A percentile compares a stretch with the other conserved stretches of the same genome.
These are phyloP conservation scores for Cercophora sp. DNA, from an alignment of 495 filamentous ascomycete genomes.

Conservation along the genomic window DNA sequence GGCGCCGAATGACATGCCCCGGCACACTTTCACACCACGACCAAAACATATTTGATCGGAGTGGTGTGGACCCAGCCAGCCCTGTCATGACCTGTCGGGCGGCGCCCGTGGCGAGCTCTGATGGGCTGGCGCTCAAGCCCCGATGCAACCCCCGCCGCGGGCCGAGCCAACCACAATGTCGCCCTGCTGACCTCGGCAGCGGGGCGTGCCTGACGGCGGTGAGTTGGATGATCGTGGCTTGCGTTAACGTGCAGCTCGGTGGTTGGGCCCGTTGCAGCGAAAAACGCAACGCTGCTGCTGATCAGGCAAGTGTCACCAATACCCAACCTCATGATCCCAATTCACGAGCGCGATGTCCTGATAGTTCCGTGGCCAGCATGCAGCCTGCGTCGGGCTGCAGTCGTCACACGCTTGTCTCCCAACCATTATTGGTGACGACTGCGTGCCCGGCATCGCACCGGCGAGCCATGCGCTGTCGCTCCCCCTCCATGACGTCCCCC, in stretches of 20 bases:
- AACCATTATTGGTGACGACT: conserved; percentile 13
- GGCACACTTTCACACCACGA: too few species aligned
- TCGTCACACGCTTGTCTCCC: conserved; percentile 8
- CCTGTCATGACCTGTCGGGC: conserved; percentile 4
- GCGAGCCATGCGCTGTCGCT: neutral
- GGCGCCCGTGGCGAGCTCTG: conserved; percentile 22
- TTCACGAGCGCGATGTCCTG: neutral
- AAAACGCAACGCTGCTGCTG: conserved; percentile 1
- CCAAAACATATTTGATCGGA: too few species aligned
- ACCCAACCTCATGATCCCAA: neutral
- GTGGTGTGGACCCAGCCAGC: conserved; percentile 1
- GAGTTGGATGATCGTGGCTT: conserved; percentile 7
- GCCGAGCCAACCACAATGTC: conserved; percentile 17
- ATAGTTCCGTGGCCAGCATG: neutral
- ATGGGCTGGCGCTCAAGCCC: conserved; percentile 21
- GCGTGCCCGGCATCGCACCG: neutral
- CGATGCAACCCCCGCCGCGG: conserved; percentile 13
- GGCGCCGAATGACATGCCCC: too few species aligned
- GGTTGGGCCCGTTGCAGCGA: neutral
- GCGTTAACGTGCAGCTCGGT: conserved; percentile 11
- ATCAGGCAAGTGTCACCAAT: conserved; percentile 10
- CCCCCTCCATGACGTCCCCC: neutral
- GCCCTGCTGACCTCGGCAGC: neutral
- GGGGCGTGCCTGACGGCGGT: conserved; percentile 12
- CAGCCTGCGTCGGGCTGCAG: conserved; percentile 18